Percentiles rank a stretch among this genome's conserved stretches.
Conservation (phyloP, 1,284 basidiomycete genomes). For the Mycosarcoma maydis region DNA sequence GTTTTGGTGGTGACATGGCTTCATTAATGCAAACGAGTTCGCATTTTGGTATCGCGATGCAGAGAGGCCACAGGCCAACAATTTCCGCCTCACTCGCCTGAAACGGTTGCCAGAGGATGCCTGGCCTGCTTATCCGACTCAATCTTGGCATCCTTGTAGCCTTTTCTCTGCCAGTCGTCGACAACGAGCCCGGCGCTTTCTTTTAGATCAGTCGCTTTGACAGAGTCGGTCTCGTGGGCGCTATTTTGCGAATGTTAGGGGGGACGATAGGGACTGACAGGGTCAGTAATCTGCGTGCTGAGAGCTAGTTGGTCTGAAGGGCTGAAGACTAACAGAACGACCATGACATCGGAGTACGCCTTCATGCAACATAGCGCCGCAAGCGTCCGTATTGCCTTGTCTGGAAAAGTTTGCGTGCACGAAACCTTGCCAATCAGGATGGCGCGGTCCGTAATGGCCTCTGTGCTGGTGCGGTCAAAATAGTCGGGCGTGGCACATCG, state of each 20-base stretch:
- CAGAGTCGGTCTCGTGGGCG: conserved; percentile 20
- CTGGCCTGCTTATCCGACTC: conserved; percentile 2
- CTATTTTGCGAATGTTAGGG: background rate
- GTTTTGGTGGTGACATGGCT: no score
- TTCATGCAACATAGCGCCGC: conserved; percentile 13
- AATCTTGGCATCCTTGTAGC: conserved; percentile 16
- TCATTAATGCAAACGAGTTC: no score
- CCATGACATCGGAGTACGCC: conserved; percentile 24
- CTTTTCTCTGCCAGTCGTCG: conserved; percentile 8
- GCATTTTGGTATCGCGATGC: no score
- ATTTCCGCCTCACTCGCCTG: no score
- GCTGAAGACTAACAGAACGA: conserved; percentile 14
- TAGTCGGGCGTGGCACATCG: conserved; percentile 14
- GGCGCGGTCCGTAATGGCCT: conserved; percentile 7
- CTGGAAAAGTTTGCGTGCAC: conserved; percentile 29
- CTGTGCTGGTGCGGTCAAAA: conserved; percentile 14
- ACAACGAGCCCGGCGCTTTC: conserved; percentile 8
- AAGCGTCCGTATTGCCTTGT: conserved; percentile 15
- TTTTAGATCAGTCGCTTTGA: conserved; percentile 5
- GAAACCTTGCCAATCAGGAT: conserved; percentile 3
- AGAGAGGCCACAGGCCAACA: no score
- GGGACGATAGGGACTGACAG: background rate
- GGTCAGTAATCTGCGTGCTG: no score
- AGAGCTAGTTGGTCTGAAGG: no score
- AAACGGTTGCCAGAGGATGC: conserved; percentile 2